Percentiles rank a stretch among this genome's conserved stretches.
Conservation (phyloP, 805 yeast species). For the Danielia reshetovae region DNA sequence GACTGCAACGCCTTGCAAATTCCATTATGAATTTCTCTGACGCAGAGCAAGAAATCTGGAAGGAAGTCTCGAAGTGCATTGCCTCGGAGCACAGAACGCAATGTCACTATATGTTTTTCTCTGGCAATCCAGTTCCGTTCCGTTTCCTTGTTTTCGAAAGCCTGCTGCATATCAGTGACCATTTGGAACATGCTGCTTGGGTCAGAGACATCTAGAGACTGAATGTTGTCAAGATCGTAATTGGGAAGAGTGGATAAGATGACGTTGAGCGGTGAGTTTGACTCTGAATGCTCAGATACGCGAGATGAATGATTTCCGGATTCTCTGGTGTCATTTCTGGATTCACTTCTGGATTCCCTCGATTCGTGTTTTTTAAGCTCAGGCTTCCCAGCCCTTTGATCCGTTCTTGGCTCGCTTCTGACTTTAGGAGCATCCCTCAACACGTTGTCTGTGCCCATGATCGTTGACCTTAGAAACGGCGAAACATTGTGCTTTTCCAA, state of each 20-base stretch:
- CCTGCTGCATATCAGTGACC: conserved; percentile 18
- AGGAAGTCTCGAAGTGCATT: conserved; percentile 40
- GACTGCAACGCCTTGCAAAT: conserved; percentile 66
- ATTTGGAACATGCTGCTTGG: conserved; percentile 16
- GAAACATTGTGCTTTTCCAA: conserved; percentile 32
- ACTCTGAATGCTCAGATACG: no score
- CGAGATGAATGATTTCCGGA: not conserved
- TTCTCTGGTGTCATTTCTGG: not conserved
- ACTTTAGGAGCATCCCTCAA: not conserved
- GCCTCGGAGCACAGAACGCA: conserved; percentile 63
- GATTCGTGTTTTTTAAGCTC: not conserved
- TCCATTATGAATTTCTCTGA: conserved; percentile 43
- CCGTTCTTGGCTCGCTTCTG: no score
- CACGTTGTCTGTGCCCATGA: conserved; percentile 15
- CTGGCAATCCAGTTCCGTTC: conserved; percentile 83
- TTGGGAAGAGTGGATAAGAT: conserved; percentile 22
- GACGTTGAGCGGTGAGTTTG: conserved; percentile 1
- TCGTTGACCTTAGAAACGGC: conserved; percentile 16
- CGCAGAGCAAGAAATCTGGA: conserved; percentile 30
- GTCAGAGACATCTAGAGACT: conserved; percentile 26
- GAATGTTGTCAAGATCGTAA: conserved; percentile 39
- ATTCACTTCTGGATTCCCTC: not conserved
- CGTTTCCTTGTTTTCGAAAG: conserved; percentile 72
- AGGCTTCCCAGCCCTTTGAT: not conserved
- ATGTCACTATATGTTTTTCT: conserved; percentile 54